Conservation (phyloP, 2,329 filamentous ascomycete species). For the Dactylellina sp. region DNA sequence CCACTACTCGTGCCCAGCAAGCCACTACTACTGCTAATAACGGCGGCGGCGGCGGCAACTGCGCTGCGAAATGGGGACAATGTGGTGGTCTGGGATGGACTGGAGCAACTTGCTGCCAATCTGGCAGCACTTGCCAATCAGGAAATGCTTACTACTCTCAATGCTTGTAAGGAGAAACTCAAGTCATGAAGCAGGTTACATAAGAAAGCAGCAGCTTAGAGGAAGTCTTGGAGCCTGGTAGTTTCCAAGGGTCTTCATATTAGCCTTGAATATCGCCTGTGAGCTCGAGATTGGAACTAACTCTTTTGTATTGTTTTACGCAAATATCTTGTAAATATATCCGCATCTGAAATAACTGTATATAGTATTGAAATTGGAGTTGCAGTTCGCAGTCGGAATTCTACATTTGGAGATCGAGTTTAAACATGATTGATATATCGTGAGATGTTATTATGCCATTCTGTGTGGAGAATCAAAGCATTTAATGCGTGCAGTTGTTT, state of each 20-base stretch:
- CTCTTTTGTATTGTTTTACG: not conserved
- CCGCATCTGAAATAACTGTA: conserved; percentile 17
- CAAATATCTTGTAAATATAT: conserved; percentile 39
- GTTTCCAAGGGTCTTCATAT: not conserved
- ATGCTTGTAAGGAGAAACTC: conserved; percentile 44
- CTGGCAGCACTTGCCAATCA: conserved; percentile 61
- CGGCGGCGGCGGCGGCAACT: conserved; percentile 46
- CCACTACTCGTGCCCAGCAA: conserved; percentile 9
- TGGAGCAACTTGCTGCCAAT: conserved; percentile 62
- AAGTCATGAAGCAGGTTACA: not conserved
- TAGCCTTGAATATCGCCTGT: not conserved
- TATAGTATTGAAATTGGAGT: conserved; percentile 33
- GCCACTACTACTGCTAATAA: conserved; percentile 22
- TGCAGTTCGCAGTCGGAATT: conserved; percentile 2
- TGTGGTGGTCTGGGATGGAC: conserved; percentile 63
- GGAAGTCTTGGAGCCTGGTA: conserved; percentile 4
- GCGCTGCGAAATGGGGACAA: conserved; percentile 62
- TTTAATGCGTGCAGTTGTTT: too few species aligned
- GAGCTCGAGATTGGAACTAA: not conserved
- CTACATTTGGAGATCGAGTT: not conserved
- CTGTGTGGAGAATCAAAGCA: conserved; percentile 5
- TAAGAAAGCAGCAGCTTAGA: not conserved
- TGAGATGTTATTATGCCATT: not conserved
- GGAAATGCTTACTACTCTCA: conserved; percentile 62
- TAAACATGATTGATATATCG: not conserved